These are phyloP conservation scores for Suillus americanus DNA, from an alignment of 768 basidiomycete species.

Conservation along the genomic window DNA sequence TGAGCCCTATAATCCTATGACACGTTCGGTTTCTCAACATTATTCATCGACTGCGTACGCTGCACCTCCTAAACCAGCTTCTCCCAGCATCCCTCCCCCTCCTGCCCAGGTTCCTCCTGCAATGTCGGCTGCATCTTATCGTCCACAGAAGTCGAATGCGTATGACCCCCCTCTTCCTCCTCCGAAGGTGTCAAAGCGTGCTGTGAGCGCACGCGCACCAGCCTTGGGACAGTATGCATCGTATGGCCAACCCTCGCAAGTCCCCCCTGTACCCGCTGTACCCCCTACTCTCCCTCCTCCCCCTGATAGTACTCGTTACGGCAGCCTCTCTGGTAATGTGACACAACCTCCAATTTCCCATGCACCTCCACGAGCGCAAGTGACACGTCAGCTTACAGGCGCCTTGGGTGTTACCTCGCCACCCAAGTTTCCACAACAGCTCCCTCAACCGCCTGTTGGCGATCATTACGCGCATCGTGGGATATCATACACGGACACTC, in stretches of 20 bases:
- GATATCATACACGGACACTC: neutral
- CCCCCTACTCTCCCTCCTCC: neutral
- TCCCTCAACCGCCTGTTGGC: neutral
- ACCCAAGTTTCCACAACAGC: slow-evolving; percentile 2
- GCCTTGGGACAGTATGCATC: slow-evolving; percentile 5
- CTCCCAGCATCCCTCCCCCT: slow-evolving; percentile 22
- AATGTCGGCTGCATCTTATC: slow-evolving; percentile 46
- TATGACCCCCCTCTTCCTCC: slow-evolving; percentile 77
- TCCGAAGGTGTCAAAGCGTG: slow-evolving; percentile 37
- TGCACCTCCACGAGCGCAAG: slow-evolving; percentile 11
- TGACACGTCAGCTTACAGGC: neutral
- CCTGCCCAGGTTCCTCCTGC: slow-evolving; percentile 31
- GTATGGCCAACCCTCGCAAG: slow-evolving; percentile 12
- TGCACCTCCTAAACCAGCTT: slow-evolving; percentile 14
- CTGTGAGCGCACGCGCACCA: slow-evolving; percentile 22
- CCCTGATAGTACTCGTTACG: neutral
- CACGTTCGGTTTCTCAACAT: slow-evolving; percentile 26
- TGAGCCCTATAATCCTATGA: slow-evolving; percentile 26
- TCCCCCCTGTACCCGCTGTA: slow-evolving; percentile 20
- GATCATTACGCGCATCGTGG: neutral
- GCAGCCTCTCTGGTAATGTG: neutral
- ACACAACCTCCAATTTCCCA: neutral
- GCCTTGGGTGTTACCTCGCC: neutral
- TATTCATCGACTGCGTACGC: slow-evolving; percentile 19
- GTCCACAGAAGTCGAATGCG: slow-evolving; percentile 68